Evolutionary conservation across 805 yeast species (phyloP), one percentile per base, ranked within the genome.

Genomic region (Yamadazyma kitorensis): DNA sequence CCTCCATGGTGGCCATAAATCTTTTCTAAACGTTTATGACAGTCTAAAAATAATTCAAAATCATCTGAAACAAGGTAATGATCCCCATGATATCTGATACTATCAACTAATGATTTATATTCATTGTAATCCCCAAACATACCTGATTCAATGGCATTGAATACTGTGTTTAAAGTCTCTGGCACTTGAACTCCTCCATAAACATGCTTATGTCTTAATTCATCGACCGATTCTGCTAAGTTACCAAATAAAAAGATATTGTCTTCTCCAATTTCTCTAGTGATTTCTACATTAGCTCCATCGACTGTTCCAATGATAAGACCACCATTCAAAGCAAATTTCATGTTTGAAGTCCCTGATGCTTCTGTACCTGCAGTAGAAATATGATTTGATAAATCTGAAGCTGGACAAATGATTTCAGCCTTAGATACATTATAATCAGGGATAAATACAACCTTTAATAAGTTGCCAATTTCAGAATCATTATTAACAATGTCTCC

Each of bases 331-430:
- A 88, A 69, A 16, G 87, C 95, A 57, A 88, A 88, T 66, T 88
- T 88, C 97, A 88, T 88, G 68, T 88, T 88, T 22, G 95, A 85
- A 21, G 97, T 88, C 55, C 97, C 97, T 1, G 94, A 83, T 15
- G 96, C 97, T 59, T 88, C 97, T 18, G 97, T 88, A 49, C 97
- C 97, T 6, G 97, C 97, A 27, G 97, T 88, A 10, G 96, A 88
- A 47, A 88, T 88, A 64, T 88, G 97, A 65, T 88, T 93, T 29
- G 93, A 82, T 51, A 88, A 69, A 58, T 88, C 97, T 28, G 91
- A 80, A 14, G 91, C 96, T 17, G 96, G 96, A 45, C 79, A 74
- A 52, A 88, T 86, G 39, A 87, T 75, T 64, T 89, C 96, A 1
- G 96, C 96, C 61, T 88, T 89, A 22, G 95, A 84, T 24, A 89